Base-by-base conservation (phyloP, 2,329 filamentous ascomycete genomes). In the Pseudogymnoascus sp. region DNA sequence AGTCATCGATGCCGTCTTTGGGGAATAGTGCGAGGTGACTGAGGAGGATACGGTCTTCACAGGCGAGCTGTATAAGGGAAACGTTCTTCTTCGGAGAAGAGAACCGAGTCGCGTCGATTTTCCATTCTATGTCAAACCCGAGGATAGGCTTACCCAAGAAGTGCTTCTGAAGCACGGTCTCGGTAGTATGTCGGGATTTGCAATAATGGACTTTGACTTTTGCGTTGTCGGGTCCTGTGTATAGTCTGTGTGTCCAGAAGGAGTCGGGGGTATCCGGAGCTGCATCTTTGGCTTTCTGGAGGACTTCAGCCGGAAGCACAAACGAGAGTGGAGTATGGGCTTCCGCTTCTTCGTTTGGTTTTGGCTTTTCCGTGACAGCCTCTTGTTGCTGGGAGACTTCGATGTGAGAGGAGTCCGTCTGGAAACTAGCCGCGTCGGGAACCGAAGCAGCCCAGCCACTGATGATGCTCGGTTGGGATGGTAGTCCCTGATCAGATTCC, bases 71-170 rank as follows among this genome's bases (percentile, higher is more conserved):
- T 46, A 97, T 88, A 38, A 97, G 75, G 0, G 90, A 93, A 6
- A 96, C 84, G 65, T 92, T 91, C 61, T 82, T 79, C 67, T 89
- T 88, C 3, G 86, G 76, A 2, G 80, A 78, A 2, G 80, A 73
- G 6, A 67, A 69, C 19, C 73, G 78, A 5, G 72, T 77, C 0
- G 84, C 80, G 5, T 82, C 77, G 1, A 78, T 67, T 61, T 85
- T 81, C 93, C 93, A 97, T 77, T 97, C 93, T 66, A 97, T 81
- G 70, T 97, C 93, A 65, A 97, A 91, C 0, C 93, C 93, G n/a
- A 97, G 73, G 2, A 96, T 75, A 40, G 84, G 79, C 70, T 95
- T 85, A 26, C 82, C 68, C 40, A 86, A 71, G 68, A 97, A 96
- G 63, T 88, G 81, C 63, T 83, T 74, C 16, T 84, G 78, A 64